Base-by-base conservation (phyloP, 805 yeast genomes). In the Candida silvatica region DNA sequence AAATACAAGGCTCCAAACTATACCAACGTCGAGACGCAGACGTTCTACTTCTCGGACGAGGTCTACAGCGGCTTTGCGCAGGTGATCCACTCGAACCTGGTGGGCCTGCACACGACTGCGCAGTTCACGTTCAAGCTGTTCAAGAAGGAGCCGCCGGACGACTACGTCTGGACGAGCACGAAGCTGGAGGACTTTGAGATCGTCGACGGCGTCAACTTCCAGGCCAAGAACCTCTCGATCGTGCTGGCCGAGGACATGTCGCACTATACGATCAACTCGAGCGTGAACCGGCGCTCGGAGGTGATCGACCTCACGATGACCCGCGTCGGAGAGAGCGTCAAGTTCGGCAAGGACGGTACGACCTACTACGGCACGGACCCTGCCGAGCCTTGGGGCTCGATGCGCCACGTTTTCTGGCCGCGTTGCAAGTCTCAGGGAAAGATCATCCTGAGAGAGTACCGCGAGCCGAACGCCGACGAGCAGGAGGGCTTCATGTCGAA, bases 381-480 rank as follows among this genome's bases (percentile, higher is more conserved):
- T 12, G 70, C 67, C 25, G 75, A 82, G 41, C 97, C 97, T 23
- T 92, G 98, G 98, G 98, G 98, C 12, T 69, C 82, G 6, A 88
- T 92, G 95, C 77, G 97, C 59, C 98, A 92, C 54, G 63, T 77
- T 6, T 92, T 92, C 62, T 92, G 97, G 97, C 98, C 98, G 43
- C 74, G 97, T 58, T 80, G 87, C 58, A 42, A 60, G 16, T 80
- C 75, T 31, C 53, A 51, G 15, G 98, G 98, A 52, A 64, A 73
- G 15, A 59, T 92, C 42, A 66, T 61, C 27, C 56, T 69, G 56
- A 53, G 58, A 44, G 60, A 59, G 40, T 44, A 51, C 24, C 20
- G 31, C 11, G 17, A 33, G 27, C 31, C 36, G 8, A 19, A 26
- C 5, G 48, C 46, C 41, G 35, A 41, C 19, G 33, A 42, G 17